phyloP scores from a whole-genome alignment of 2,329 filamentous ascomycete species.

The Fusarium tjaetaba region DNA sequence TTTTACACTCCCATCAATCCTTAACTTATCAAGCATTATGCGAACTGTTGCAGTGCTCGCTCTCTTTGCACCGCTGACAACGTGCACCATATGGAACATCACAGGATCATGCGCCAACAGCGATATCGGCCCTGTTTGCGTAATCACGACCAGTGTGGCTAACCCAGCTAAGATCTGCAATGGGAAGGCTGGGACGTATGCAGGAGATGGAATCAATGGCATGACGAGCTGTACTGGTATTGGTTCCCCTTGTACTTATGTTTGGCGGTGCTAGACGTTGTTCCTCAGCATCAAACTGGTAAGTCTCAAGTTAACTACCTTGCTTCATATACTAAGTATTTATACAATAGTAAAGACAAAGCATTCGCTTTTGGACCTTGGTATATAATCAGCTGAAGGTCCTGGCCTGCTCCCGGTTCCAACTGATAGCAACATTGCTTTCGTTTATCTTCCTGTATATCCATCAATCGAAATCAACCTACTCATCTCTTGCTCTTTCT shows the following conservation, averaged over 20 bases:
- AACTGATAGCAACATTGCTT: fast-evolving
- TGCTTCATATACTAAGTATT: not conserved
- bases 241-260: not conserved
- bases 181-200: not conserved
- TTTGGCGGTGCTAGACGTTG: not conserved
- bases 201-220: not conserved
- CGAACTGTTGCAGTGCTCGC: not conserved
- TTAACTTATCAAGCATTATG: not conserved
- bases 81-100: not conserved
- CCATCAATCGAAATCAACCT: fast-evolving
- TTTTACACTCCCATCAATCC: too few relatives aligned
- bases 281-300: not conserved
- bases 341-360: too few relatives aligned
- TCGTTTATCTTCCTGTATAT: fast-evolving
- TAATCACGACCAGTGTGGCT: not conserved
- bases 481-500: fast-evolving
- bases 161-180: not conserved
- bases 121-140: not conserved
- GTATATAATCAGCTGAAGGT: not conserved
- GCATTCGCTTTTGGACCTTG: fast-evolving
- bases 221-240: not conserved
- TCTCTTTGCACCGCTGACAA: not conserved
- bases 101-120: not conserved
- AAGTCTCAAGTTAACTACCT: fast-evolving
- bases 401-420: fast-evolving